Percentiles rank a stretch among this genome's conserved stretches.
phyloP scores from a whole-genome alignment of 2,329 filamentous ascomycete species.

The Colletotrichum endophyticum region DNA sequence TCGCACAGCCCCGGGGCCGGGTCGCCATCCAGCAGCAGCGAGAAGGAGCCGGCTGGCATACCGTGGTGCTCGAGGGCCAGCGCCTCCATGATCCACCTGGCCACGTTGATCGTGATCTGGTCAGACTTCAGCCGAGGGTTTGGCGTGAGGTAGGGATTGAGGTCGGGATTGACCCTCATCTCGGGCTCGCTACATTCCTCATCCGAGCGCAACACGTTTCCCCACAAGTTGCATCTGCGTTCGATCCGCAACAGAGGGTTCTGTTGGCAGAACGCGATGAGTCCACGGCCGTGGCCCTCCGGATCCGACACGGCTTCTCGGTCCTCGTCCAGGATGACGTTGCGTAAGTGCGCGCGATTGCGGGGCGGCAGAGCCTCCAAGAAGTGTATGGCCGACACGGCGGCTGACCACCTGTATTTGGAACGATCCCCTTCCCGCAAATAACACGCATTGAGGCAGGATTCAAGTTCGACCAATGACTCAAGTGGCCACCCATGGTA shows the following conservation, averaged over 20 bases:
- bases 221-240: background rate
- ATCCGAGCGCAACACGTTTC: no score
- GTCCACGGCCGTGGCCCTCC: background rate
- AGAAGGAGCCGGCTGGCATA: background rate
- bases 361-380: no score
- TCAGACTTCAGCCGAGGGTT: no score
- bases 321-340: background rate
- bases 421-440: no score
- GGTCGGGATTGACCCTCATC: no score
- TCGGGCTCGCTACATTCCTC: no score
- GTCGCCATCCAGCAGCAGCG: background rate
- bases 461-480: no score
- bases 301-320: background rate
- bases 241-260: background rate
- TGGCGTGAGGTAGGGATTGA: no score
- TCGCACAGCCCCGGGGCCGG: background rate
- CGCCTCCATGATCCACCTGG: background rate
- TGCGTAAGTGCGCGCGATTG: no score
- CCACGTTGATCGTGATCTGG: no score
- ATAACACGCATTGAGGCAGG: background rate
- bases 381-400: background rate
- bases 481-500: background rate
- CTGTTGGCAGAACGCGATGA: background rate
- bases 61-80: background rate
- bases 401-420: background rate